Base-by-base conservation (phyloP, 1,139 yeast species). In the Pichia sp. region DNA sequence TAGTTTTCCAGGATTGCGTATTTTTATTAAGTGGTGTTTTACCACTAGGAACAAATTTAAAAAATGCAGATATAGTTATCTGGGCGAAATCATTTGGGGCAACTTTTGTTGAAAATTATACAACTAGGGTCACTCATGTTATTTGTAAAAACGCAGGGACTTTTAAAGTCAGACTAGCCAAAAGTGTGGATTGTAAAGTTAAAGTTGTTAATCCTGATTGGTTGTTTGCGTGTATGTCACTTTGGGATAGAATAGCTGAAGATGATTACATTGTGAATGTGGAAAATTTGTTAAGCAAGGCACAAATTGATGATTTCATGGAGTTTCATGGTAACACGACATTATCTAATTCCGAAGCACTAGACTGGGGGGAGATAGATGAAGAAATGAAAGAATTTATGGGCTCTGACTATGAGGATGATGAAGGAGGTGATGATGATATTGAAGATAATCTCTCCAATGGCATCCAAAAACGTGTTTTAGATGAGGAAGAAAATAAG, bases 11-110 rank as follows among this genome's bases (percentile, higher is more conserved):
- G 35, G 92, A 83, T 3, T 75, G 82, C 39, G 78, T 80, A 1
- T 77, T 92, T 46, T 71, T 92, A 27, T 84, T 92, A 57, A 84
- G 96, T 1, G 97, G 97, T 0, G 73, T 90, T 16, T 75, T 92
- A 24, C 97, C 97, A 1, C 62, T 86, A 20, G 94, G 94, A 1
- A 73, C 82, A 6, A 76, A 80, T 48, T 67, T 86, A 22, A 82
- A 83, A 45, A 66, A 73, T 40, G 86, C 87, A 22, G 96, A 87
- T 61, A 86, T 92, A 41, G 97, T 90, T 2, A 79, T 82, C 27
- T 90, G 97, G 97, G 85, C 92, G 20, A 76, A 78, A 46, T 87
- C 90, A 49, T 92, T 92, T 70, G 98, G 98, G 0, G 97, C 96
- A 0, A 72, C 71, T 6, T 90, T 92, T 9, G 85, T 85, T 0